Evolutionary conservation across 352 stramenopile species (phyloP), one percentile per base, ranked within the genome.

Genomic region (Lagenidium giganteum): DNA sequence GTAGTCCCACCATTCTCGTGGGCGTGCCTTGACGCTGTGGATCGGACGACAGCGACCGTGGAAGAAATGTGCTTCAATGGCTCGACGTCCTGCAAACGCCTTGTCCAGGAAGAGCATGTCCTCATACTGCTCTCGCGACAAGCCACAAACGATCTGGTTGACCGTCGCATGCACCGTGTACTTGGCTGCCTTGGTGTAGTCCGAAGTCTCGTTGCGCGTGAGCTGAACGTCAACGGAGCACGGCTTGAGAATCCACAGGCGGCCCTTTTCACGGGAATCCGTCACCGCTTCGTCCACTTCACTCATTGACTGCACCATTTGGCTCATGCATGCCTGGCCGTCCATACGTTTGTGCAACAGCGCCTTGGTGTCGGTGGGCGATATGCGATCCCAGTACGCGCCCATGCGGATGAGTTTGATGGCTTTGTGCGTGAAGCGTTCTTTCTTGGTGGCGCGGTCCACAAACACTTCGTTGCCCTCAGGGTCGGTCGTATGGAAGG

Each of bases 1-100:
- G 32, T 89, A 91, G 45, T 91, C 77, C 81, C 81, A 93, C 81
- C 81, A 93, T 38, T 78, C 78, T 8, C 59, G 51, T 8, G 76
- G 73, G 0, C 61, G 59, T 9, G 45, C 50, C 3, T 29, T 55
- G 6, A 71, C 55, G 21, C 42, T 41, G 18, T 85, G 71, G 25
- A 88, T 68, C 31, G 80, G 80, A 4, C 76, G 51, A 36, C 75
- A 64, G 26, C 73, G 69, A 5, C 64, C 68, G 31, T 69, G 37
- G n/a, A 74, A 51, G n/a, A 89, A 85, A 39, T 87, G 75, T 8
- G 66, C 52, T 41, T 90, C 80, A 4, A 93, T 70, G 1, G 69
- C 75, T 3, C 62, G 55, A 9, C 80, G 67, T 1, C 73, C 64
- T 4, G 68, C 32, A 41, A 93, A 90, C 20, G 75, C 80, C 20